A percentile compares a stretch with the other conserved stretches of the same genome.
These are phyloP conservation scores for Mycena rebaudengoi DNA, from an alignment of 768 basidiomycete genomes.

Conservation along the genomic window DNA sequence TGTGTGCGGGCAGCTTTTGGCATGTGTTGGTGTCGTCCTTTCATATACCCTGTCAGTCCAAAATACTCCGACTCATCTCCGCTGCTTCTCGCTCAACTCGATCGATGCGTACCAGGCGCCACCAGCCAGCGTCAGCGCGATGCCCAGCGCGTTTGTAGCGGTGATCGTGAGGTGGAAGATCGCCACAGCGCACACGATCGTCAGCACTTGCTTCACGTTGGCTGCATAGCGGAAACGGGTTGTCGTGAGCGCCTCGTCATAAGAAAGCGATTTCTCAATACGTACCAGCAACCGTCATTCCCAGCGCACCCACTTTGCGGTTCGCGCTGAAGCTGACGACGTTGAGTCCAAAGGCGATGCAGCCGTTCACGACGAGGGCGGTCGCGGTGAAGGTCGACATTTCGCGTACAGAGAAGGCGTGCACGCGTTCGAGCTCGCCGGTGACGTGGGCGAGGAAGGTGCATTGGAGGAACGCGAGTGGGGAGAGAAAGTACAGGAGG, in stretches of 20 bases:
- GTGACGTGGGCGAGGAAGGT: constrained; percentile 76
- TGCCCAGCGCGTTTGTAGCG: constrained; percentile 81
- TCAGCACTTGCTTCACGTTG: constrained; percentile 94
- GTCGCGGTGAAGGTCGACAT: constrained; percentile 49
- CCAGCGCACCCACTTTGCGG: constrained; percentile 86
- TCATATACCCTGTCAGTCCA: not conserved
- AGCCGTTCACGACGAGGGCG: constrained; percentile 79
- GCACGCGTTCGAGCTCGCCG: constrained; percentile 80
- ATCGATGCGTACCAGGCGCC: constrained; percentile 84
- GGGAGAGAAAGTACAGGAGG: constrained; percentile 89
- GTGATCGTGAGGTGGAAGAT: constrained; percentile 89
- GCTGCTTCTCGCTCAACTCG: constrained; percentile 62
- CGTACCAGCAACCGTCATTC: constrained; percentile 89
- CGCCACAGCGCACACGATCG: constrained; percentile 82
- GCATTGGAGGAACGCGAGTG: constrained; percentile 91
- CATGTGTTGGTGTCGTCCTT: not conserved
- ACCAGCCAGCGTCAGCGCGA: constrained; percentile 83
- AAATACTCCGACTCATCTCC: not conserved
- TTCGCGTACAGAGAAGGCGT: constrained; percentile 53
- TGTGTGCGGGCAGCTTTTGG: not conserved
- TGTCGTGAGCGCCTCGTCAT: constrained; percentile 10
- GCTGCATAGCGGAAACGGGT: constrained; percentile 48
- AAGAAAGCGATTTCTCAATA: not conserved
- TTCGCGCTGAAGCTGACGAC: constrained; percentile 97
- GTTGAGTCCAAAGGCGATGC: constrained; percentile 91